phyloP scores from a whole-genome alignment of 352 stramenopile genomes.

The Pilasporangium apinafurcum region DNA sequence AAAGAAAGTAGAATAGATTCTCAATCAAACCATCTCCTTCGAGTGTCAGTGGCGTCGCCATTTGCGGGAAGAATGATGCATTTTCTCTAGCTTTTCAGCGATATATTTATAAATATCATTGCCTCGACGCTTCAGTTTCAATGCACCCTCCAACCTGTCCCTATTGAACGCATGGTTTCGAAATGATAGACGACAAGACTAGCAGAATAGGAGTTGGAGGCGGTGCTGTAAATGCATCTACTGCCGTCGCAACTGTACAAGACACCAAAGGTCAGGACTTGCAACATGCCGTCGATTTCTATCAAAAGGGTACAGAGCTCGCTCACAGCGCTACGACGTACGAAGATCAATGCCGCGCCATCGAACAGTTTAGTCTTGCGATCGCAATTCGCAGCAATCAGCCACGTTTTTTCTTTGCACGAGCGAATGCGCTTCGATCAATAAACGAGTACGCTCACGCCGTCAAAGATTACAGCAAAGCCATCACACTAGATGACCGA shows the following conservation, averaged over 20 bases:
- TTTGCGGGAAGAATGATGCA: constrained; percentile 5
- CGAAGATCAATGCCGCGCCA: constrained; percentile 66
- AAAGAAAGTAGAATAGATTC: constrained; percentile 88
- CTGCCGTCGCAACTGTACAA: constrained; percentile 4
- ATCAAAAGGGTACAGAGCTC: constrained; percentile 71
- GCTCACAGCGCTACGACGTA: constrained; percentile 39
- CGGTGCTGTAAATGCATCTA: no score
- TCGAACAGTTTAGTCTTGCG: constrained; percentile 69
- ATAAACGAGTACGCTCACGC: constrained; percentile 67
- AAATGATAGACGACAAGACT: no score
- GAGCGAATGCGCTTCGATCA: constrained; percentile 65
- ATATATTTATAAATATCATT: no score
- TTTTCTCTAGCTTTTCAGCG: no score
- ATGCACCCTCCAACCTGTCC: no score
- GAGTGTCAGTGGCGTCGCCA: constrained; percentile 56
- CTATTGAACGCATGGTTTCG: no score
- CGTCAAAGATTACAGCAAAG: constrained; percentile 46
- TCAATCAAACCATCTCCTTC: constrained; percentile 85
- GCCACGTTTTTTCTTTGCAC: constrained; percentile 65
- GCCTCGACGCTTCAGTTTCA: no score
- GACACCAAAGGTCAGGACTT: constrained; percentile 60
- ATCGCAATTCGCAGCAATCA: constrained; percentile 68
- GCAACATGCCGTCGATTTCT: constrained; percentile 69
- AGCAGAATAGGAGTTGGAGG: no score
- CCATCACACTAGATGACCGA: constrained; percentile 58